A percentile compares a stretch with the other conserved stretches of the same genome.
Evolutionary conservation across 2,329 filamentous ascomycete species (phyloP).

Genomic region (Alternaria sp.): DNA sequence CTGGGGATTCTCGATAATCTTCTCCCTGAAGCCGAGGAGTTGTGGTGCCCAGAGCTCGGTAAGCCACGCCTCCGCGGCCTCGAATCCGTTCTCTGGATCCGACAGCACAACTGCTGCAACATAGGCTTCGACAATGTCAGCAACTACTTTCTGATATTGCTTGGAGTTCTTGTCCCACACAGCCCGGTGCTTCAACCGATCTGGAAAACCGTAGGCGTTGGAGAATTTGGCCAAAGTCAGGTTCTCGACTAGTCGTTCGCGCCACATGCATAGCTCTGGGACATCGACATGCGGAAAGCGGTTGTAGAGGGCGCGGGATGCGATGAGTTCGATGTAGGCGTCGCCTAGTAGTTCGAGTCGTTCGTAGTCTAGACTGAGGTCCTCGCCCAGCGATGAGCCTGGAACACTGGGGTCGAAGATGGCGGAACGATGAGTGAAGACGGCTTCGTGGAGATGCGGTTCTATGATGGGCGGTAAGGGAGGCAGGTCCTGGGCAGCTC

Average conservation of each 20-base stretch:
- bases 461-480: conserved; percentile 69
- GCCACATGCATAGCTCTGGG: conserved; percentile 76
- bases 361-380: conserved; percentile 68
- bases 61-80: conserved; percentile 73
- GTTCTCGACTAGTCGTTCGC: conserved; percentile 84
- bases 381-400: conserved; percentile 27
- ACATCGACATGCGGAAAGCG: conserved; percentile 72
- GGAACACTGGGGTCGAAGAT: conserved; percentile 32
- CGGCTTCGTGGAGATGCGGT: conserved; percentile 65
- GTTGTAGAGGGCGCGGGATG: conserved; percentile 76
- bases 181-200: conserved; percentile 64
- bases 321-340: conserved; percentile 80
- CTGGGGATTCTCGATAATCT: conserved; percentile 48
- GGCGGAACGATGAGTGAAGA: conserved; percentile 68
- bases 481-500: conserved; percentile 57
- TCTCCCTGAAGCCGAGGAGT: conserved; percentile 42
- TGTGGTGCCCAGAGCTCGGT: conserved; percentile 72
- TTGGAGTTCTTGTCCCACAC: conserved; percentile 42
- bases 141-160: conserved; percentile 72
- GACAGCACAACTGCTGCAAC: conserved; percentile 79
- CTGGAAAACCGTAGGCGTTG: conserved; percentile 73
- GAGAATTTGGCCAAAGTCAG: conserved; percentile 76
- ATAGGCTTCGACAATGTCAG: conserved; percentile 91
- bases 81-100: conserved; percentile 69
- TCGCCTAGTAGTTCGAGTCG: conserved; percentile 89